phyloP scores from a whole-genome alignment of 2,329 filamentous ascomycete species.

The Aotearoamyces nothofagi region DNA sequence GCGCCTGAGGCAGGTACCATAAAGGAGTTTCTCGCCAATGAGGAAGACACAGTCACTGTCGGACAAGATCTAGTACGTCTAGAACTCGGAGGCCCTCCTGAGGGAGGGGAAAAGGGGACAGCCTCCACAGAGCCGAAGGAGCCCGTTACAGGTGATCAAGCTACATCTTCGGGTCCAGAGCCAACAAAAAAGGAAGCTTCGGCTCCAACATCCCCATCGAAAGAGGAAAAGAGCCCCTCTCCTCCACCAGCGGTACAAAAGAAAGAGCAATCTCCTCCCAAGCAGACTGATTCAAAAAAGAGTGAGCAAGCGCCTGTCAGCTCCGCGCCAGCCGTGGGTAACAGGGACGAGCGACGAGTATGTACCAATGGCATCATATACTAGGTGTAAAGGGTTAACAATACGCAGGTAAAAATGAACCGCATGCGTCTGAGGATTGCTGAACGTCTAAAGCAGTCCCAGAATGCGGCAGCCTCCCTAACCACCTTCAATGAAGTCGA shows the following conservation, averaged over 20 bases:
- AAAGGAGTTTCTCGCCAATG: constrained; percentile 79
- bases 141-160: constrained; percentile 37
- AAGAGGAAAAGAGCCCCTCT: constrained; percentile 24
- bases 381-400: constrained; percentile 1
- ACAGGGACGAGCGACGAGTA: constrained; percentile 78
- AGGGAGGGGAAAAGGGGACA: constrained; percentile 36
- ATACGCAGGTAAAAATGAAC: constrained; percentile 88
- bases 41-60: constrained; percentile 90
- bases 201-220: constrained; percentile 25
- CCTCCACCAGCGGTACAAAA: constrained; percentile 21
- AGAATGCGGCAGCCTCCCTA: constrained; percentile 92
- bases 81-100: constrained; percentile 56
- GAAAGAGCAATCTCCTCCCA: constrained; percentile 26
- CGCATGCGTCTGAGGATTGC: constrained; percentile 96
- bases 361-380: constrained; percentile 20
- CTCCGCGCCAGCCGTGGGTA: constrained; percentile 39
- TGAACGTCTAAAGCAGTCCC: constrained; percentile 95
- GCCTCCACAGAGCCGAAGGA: constrained; percentile 39
- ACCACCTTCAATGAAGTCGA: constrained; percentile 99
- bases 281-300: constrained; percentile 20
- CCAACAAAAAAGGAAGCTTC: constrained; percentile 23
- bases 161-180: constrained; percentile 31
- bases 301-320: constrained; percentile 17
- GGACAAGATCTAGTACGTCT: constrained; percentile 83
- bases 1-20: constrained; percentile 81